These are phyloP conservation scores for Globisporangium irregulare DNA, from an alignment of 352 stramenopile species.

Conservation along the genomic window DNA sequence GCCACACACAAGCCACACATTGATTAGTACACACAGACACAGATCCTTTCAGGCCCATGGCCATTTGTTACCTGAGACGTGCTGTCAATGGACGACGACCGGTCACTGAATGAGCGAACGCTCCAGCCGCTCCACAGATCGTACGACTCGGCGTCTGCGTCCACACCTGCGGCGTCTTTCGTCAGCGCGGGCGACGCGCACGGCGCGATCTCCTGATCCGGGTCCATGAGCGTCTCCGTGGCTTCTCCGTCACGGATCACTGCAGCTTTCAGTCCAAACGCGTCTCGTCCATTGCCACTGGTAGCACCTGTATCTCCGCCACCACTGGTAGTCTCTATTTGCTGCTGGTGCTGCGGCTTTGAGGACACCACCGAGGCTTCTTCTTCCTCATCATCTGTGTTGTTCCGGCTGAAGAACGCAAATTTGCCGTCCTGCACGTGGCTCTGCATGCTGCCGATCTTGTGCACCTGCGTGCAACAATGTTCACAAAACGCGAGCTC, in stretches of 20 bases:
- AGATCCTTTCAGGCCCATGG: not conserved
- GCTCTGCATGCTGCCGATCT: constrained; percentile 36
- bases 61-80: constrained; percentile 8
- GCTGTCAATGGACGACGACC: constrained; percentile 24
- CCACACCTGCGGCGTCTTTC: not conserved
- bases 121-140: constrained; percentile 42
- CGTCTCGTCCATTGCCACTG: not conserved
- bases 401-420: constrained; percentile 4
- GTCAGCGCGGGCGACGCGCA: not conserved
- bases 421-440: constrained; percentile 26
- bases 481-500: constrained; percentile 41
- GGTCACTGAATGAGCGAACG: constrained; percentile 30
- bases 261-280: constrained; percentile 7
- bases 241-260: constrained; percentile 12
- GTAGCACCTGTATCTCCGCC: not conserved
- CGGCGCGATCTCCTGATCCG: constrained; percentile 24
- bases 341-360: not conserved
- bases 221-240: constrained; percentile 16
- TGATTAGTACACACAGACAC: not conserved
- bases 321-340: not conserved
- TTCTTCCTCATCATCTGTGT: not conserved
- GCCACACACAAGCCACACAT: not conserved
- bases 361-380: not conserved
- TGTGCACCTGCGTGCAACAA: constrained; percentile 39
- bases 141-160: constrained; percentile 19